Conservation (phyloP, 2,329 filamentous ascomycete genomes). For the Fusarium udum region DNA sequence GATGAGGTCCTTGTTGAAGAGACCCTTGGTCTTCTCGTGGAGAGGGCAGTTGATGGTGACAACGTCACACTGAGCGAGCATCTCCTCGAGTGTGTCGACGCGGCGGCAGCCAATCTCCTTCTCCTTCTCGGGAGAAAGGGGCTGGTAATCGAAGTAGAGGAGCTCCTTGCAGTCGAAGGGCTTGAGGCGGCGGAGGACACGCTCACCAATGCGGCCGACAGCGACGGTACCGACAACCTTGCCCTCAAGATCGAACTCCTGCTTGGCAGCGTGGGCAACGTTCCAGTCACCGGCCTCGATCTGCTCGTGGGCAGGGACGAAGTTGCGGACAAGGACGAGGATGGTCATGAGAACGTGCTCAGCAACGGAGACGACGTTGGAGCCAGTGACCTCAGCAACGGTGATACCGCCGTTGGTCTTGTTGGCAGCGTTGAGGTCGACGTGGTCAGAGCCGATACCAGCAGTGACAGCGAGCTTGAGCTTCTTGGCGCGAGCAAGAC, state of each 20-base stretch:
- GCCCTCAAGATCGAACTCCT: conserved; percentile 96
- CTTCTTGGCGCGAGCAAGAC: conserved; percentile 97
- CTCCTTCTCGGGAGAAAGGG: conserved; percentile 84
- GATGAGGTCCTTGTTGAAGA: conserved; percentile 99
- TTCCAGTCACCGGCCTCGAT: conserved; percentile 91
- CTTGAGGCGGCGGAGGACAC: conserved; percentile 94
- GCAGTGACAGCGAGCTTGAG: conserved; percentile 97
- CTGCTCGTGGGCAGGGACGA: conserved; percentile 96
- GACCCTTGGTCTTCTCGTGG: conserved; percentile 94
- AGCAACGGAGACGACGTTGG: conserved; percentile 97
- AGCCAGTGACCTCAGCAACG: conserved; percentile 96
- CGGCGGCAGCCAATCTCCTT: conserved; percentile 94
- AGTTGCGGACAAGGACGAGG: conserved; percentile 95
- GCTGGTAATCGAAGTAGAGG: conserved; percentile 99
- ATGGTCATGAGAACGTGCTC: conserved; percentile 99
- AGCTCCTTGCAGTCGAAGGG: conserved; percentile 99
- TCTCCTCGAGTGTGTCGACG: conserved; percentile 89
- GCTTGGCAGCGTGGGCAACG: conserved; percentile 95
- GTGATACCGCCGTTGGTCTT: conserved; percentile 98
- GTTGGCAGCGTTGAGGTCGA: conserved; percentile 97
- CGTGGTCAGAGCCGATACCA: conserved; percentile 97
- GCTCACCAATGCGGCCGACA: conserved; percentile 97
- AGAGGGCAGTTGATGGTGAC: conserved; percentile 99
- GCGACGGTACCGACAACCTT: conserved; percentile 98
- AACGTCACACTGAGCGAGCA: conserved; percentile 92